phyloP scores from a whole-genome alignment of 2,329 filamentous ascomycete species.

The Botrytis fragariae region DNA sequence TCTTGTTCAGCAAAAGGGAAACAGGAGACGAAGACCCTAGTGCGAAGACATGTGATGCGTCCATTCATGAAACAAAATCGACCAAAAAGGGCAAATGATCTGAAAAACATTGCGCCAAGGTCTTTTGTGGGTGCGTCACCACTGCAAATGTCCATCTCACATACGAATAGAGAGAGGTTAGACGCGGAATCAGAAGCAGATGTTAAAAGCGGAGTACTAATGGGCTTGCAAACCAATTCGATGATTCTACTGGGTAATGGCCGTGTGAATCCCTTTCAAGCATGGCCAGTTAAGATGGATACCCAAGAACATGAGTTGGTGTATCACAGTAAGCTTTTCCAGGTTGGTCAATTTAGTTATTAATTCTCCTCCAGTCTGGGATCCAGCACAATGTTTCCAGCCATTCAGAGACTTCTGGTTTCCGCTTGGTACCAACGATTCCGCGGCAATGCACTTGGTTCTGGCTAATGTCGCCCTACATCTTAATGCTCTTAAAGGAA shows the following conservation, averaged over 20 bases:
- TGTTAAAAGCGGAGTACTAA: background rate
- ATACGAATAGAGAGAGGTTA: background rate
- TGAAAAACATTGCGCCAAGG: background rate
- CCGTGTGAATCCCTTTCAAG: background rate
- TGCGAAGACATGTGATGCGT: slow-evolving; percentile 18
- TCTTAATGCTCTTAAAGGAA: background rate
- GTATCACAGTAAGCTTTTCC: background rate
- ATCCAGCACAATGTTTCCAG: background rate
- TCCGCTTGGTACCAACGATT: background rate
- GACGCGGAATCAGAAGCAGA: background rate
- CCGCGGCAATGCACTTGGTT: background rate
- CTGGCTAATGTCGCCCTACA: background rate
- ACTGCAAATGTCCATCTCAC: background rate
- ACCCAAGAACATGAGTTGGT: slow-evolving; percentile 1
- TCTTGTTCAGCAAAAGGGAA: background rate
- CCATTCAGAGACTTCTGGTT: slow-evolving; percentile 16
- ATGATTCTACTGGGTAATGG: background rate
- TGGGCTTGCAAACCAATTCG: background rate
- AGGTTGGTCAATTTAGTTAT: background rate
- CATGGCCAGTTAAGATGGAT: background rate
- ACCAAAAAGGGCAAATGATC: slow-evolving; percentile 2
- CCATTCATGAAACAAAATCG: slow-evolving; percentile 12
- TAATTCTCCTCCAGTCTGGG: background rate
- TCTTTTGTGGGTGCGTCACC: background rate
- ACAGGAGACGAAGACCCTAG: background rate